phyloP scores from a whole-genome alignment of 2,329 filamentous ascomycete genomes.

The Paecilomyces sp. region DNA sequence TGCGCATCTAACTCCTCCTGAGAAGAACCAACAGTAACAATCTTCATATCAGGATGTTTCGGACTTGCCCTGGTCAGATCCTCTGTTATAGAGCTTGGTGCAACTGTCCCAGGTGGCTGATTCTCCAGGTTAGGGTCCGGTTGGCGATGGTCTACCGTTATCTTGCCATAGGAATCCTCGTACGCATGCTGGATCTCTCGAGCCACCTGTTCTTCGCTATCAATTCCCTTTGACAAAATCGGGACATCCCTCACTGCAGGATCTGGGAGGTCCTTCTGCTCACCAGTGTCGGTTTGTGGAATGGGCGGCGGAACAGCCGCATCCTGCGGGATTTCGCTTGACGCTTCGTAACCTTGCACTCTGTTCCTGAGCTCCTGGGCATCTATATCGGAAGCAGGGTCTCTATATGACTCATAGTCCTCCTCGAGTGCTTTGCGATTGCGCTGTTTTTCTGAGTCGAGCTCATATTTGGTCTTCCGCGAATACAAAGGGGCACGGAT shows the following conservation, averaged over 20 bases:
- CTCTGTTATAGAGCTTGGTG: not conserved
- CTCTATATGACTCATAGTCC: conserved; percentile 11
- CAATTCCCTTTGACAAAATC: not conserved
- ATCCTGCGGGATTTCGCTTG: not conserved
- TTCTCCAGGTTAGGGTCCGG: not conserved
- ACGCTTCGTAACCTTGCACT: conserved; percentile 1
- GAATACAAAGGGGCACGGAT: conserved; percentile 24
- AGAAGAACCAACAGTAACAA: not conserved
- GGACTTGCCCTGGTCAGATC: not conserved
- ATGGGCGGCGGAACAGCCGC: not conserved
- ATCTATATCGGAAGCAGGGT: conserved; percentile 9
- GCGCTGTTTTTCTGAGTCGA: conserved; percentile 11
- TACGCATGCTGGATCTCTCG: conserved; percentile 14
- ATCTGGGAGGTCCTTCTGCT: not conserved
- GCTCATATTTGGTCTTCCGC: conserved; percentile 12
- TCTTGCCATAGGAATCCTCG: conserved; percentile 14
- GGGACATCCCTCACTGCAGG: not conserved
- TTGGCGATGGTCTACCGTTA: conserved; percentile 9
- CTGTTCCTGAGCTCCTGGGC: conserved; percentile 14
- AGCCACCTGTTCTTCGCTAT: conserved; percentile 3
- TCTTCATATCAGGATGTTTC: not conserved
- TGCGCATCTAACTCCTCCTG: not conserved
- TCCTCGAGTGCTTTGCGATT: conserved; percentile 13
- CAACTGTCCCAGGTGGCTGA: conserved; percentile 1
- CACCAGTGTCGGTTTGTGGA: not conserved